Base-by-base conservation (phyloP, 768 basidiomycete genomes). In the Podaxis sp. region DNA sequence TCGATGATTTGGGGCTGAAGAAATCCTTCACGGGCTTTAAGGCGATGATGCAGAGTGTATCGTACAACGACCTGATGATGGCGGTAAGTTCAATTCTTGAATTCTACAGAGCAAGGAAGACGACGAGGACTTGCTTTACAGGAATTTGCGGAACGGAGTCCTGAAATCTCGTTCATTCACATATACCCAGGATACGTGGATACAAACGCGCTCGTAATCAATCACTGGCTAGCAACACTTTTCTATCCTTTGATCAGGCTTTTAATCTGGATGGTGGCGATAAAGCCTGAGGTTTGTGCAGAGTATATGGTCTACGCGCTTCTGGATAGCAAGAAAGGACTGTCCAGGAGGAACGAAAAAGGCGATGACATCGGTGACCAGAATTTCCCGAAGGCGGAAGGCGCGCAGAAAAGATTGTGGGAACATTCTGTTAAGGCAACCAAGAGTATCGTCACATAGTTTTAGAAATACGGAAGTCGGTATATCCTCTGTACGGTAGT, bases 1-100 rank as follows among this genome's bases (percentile, higher is more conserved):
- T 80, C 39, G 72, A 84, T n/a, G 83, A 85, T 64, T 73, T 86
- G 30, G 78, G 73, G 3, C 63, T 80, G 62, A 77, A 76, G 73
- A 76, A 75, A 63, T 64, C 59, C n/a, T 78, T 72, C 66, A 64
- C 63, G 1, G 63, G 70, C 9, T 17, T 65, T 3, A 70, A 68
- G 24, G 74, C 76, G 0, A 70, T 68, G 3, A 19, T 65, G 36
- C 61, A 68, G 8, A 71, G 68, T 1, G 57, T 66, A 17, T 69
- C 75, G 0, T 80, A 78, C 63, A 78, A 72, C 56, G 77, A 80
- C 63, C 64, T 76, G 42, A 76, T 76, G 74, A 63, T 79, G 46
- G 71, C 74, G 69, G 79, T 67, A 52, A 46, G 68, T 52, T 15
- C 3, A 39, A 3, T 2, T 44, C 30, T 1, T 19, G 42, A 30